Base-by-base conservation (phyloP, 2,329 filamentous ascomycete species). In the Colletotrichum liaoningense region DNA sequence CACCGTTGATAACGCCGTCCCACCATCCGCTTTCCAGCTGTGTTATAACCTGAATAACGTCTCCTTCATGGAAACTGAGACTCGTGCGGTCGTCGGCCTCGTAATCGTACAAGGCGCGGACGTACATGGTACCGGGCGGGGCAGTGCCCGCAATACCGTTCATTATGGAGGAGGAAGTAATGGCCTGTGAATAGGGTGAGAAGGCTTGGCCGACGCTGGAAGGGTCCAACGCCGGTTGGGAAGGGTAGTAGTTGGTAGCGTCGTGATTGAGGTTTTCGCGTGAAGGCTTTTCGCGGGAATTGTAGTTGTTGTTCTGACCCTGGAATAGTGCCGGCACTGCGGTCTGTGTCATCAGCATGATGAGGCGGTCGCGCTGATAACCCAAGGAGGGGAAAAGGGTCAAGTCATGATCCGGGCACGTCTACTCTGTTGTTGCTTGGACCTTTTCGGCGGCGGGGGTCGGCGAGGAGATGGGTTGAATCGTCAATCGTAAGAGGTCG, bases 41-140 rank as follows among this genome's bases (percentile, higher is more conserved):
- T 66, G 97, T 99, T 79, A 99, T 96, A 78, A 99, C 97, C 85
- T 98, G 96, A 79, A 99, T 99, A 77, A 98, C 92, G 84, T 99
- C 97, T 80, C 97, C 97, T 83, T 97, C 94, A 79, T 95, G 94
- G 84, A 99, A 99, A 85, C 95, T 98, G 81, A 99, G 86, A 85
- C 95, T 98, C 60, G 96, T 98, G 79, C 95, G 92, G 84, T 99
- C 97, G 85, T 99, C 96, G 80, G 97, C 95, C 81, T 98, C 95
- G 86, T 98, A 99, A 86, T 98, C 95, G 88, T 98, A 99, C 76
- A 98, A 90, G 59, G 97, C 97, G 80, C 95, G 93, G 80, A 99
- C 97, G 81, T 97, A 98, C 87, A 98, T 93, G 80, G 92, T 91
- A 81, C 91, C 89, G 74, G 87, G 87, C 73, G 90, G 89, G 80